phyloP scores from a whole-genome alignment of 2,329 filamentous ascomycete genomes.

The Mycosphaerella sp. region DNA sequence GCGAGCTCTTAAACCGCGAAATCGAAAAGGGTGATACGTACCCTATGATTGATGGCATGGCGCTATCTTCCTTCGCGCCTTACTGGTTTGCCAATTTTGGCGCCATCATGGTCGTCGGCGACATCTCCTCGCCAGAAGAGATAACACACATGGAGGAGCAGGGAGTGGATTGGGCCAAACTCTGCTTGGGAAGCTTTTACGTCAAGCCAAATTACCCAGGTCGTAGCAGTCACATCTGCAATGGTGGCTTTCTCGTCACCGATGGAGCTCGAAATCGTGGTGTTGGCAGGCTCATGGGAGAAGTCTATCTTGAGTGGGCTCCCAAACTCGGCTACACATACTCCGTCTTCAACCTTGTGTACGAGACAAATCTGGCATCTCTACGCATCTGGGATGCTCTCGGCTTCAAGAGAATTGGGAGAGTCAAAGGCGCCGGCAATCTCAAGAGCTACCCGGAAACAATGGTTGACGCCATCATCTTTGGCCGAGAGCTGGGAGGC shows the following conservation, averaged over 20 bases:
- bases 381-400: conserved; percentile 88
- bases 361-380: conserved; percentile 86
- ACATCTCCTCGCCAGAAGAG: conserved; percentile 57
- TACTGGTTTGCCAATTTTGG: conserved; percentile 93
- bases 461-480: conserved; percentile 48
- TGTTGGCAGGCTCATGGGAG: conserved; percentile 48
- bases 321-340: conserved; percentile 71
- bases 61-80: conserved; percentile 65
- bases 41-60: conserved; percentile 73
- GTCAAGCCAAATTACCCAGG: conserved; percentile 93
- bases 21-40: conserved; percentile 91
- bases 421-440: conserved; percentile 55
- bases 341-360: conserved; percentile 89
- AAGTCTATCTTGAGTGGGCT: conserved; percentile 49
- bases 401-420: conserved; percentile 86
- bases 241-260: conserved; percentile 51
- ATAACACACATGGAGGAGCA: conserved; percentile 41
- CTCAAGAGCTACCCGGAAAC: conserved; percentile 44
- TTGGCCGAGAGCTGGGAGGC: conserved; percentile 54
- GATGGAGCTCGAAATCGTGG: conserved; percentile 44
- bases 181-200: conserved; percentile 85
- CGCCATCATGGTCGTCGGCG: conserved; percentile 78
- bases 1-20: conserved; percentile 79
- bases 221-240: conserved; percentile 81
- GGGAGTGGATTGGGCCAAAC: conserved; percentile 64